Percentiles rank a stretch among this genome's conserved stretches.
Evolutionary conservation across 805 yeast genomes (phyloP).

Genomic region (Lipomyces kockii): DNA sequence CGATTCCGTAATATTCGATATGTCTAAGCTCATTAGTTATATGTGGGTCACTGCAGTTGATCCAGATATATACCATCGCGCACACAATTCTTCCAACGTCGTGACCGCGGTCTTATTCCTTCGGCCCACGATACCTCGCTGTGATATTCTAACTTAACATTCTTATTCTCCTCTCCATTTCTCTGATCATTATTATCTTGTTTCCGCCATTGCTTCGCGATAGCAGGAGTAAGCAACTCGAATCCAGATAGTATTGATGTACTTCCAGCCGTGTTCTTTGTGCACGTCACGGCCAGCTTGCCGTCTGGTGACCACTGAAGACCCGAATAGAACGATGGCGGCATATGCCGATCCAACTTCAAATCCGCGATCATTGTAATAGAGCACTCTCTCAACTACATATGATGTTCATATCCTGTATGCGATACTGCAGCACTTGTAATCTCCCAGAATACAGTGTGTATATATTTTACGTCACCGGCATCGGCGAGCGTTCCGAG

Average conservation of each 20-base stretch:
- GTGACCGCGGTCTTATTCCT: not conserved
- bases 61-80: not conserved
- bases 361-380: slow-evolving; percentile 24
- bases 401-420: not conserved
- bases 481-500: too few species aligned
- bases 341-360: slow-evolving; percentile 15
- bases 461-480: too few species aligned
- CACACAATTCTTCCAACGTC: not conserved
- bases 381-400: not conserved
- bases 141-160: not conserved
- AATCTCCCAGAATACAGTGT: not conserved
- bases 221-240: slow-evolving; percentile 7
- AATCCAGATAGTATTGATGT: slow-evolving; percentile 9
- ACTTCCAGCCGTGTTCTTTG: slow-evolving; percentile 2
- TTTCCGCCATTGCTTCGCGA: slow-evolving; percentile 18
- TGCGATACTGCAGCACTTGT: not conserved
- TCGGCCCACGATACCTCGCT: not conserved
- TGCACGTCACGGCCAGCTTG: slow-evolving; percentile 10
- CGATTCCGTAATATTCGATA: not conserved
- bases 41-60: not conserved
- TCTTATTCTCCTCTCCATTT: not conserved
- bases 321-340: slow-evolving; percentile 20
- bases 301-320: slow-evolving; percentile 30
- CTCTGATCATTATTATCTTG: not conserved
- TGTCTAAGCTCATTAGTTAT: not conserved